Base-by-base conservation (phyloP, 345 rosid species). In the Crucihimalaya himalaica region DNA sequence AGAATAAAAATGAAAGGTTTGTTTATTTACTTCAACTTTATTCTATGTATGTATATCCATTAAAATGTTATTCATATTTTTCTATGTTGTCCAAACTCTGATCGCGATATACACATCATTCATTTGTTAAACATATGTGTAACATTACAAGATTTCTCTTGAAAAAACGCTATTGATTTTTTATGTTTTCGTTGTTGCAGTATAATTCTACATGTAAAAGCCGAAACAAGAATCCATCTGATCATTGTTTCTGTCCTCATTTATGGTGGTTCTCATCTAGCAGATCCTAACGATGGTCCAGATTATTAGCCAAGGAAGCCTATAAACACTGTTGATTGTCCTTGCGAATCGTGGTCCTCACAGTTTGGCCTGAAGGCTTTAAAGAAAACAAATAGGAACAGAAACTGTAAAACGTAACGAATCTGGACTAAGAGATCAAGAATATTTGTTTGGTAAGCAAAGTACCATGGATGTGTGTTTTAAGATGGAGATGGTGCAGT, bases 381-480 rank as follows among this genome's bases (percentile, higher is more conserved):
- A 19, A 27, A 34, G 19, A 34, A 35, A 45, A 27, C 40, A 68
- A 4, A 12, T 2, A 39, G 8, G 37, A 14, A 32, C 14, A 52
- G 13, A 45, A 45, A 61, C 15, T 13, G 48, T 43, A 23, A 53
- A 13, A 21, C 9, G 9, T 13, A 18, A 28, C 13, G 20, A 67
- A 57, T 25, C n/a, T 64, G 46, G 71, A 47, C 21, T 31, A 27
- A 56, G 66, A 63, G 71, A 72, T 63, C 5, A 2, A 10, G 11
- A 32, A 52, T 8, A 13, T 20, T 20, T 28, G 73, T 54, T 59
- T 50, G 37, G 21, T 29, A 31, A 67, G 21, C 37, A 21, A 71
- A 64, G 35, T 79, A 88, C 98, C 71, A 81, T 56, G 27, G 83
- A 84, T 52, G 91, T 82, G 87, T 92, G 96, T 77, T 87, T 92